Conservation (phyloP, 1,284 basidiomycete species). For the Pyrrhoderma noxium region DNA sequence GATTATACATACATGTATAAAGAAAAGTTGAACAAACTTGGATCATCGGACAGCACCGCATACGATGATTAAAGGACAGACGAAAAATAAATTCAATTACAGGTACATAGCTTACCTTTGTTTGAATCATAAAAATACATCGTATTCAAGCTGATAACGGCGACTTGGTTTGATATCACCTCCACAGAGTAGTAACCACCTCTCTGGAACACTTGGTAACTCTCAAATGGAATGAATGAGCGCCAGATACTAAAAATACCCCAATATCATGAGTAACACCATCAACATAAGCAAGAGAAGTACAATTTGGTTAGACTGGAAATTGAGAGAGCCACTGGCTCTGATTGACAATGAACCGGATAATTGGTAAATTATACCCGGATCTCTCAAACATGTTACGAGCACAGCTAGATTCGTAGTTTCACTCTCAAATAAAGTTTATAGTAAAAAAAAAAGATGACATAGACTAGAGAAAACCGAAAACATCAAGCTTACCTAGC, state of each 20-base stretch:
- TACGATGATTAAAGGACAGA: too few species aligned
- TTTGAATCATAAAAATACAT: slow-evolving; percentile 92
- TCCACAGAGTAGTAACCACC: slow-evolving; percentile 84
- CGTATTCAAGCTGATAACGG: slow-evolving; percentile 85
- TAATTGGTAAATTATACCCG: too few species aligned
- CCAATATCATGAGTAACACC: background rate
- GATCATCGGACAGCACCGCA: too few species aligned
- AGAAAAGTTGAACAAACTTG: too few species aligned
- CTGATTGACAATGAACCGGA: background rate
- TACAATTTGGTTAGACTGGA: too few species aligned
- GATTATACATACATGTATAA: too few species aligned
- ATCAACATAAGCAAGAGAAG: background rate
- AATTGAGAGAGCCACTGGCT: background rate
- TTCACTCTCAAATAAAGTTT: too few species aligned
- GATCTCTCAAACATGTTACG: too few species aligned
- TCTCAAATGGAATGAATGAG: slow-evolving; percentile 75
- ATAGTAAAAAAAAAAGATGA: too few species aligned
- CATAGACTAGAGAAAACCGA: too few species aligned
- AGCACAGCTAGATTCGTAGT: too few species aligned
- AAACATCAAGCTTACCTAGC: slow-evolving; percentile 43
- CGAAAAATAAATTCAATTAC: too few species aligned
- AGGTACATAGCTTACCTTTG: slow-evolving; percentile 75
- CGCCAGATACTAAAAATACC: slow-evolving; percentile 65
- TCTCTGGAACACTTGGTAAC: slow-evolving; percentile 74
- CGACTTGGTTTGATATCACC: slow-evolving; percentile 70